Evolutionary conservation across 2,329 filamentous ascomycete genomes (phyloP), one percentile per base, ranked within the genome.

Genomic region (Chrysosporium queenslandicum): DNA sequence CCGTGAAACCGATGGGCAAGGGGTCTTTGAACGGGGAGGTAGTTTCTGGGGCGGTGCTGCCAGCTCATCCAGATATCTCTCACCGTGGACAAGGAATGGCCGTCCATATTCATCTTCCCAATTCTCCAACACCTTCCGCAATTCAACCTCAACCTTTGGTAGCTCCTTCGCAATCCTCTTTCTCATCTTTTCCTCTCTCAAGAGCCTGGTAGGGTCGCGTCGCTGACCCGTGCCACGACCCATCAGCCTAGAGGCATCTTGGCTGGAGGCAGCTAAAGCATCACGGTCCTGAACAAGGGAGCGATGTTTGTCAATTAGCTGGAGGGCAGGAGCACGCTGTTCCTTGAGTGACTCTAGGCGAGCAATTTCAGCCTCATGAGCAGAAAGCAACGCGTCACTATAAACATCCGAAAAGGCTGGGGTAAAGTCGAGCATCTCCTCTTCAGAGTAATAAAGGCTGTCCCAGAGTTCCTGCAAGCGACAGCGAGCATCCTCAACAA

Each of bases 401-500:
- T 94, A 96, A 18, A 96, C 91, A 65, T 97, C 92, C 9, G 89
- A 94, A 66, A 97, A 97, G 39, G 90, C 92, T 0, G 94, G 92
- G 0, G 90, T 92, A 61, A 98, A 98, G 60, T 96, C 90, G 53
- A 97, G 80, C 90, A 97, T 97, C 71, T 98, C 92, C 63, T 98
- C 92, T 66, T 98, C 92, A 0, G 87, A 95, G 64, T 94, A 90
- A 73, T 92, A 97, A 1, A 98, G 74, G 0, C 81, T 77, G 65
- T 98, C 92, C 92, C 94, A 98, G 0, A 98, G 80, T 64, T 94
- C 90, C 68, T 97, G 91, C 9, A 98, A 77, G 65, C 87, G 87
- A 70, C 82, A 86, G 37, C 94, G 81, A 18, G 91, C 85, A 71
- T 98, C 92, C 66, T 97, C 92, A 9, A 98, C 88, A 63, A 98